Percentiles rank a stretch among this genome's conserved stretches.
These are phyloP conservation scores for Cystobasidium slooffiae DNA, from an alignment of 1,284 basidiomycete genomes.

Conservation along the genomic window DNA sequence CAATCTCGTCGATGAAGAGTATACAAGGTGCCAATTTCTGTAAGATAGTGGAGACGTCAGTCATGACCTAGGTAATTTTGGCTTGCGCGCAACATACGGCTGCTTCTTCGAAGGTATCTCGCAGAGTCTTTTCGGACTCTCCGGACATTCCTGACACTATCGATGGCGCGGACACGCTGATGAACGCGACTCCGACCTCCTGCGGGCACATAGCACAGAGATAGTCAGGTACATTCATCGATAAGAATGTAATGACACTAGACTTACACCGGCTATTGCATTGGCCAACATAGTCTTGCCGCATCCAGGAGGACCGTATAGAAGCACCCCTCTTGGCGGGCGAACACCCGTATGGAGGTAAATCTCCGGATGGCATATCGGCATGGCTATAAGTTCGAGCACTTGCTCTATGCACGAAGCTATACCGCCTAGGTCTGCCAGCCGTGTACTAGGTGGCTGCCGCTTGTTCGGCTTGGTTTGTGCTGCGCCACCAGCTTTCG, in stretches of 20 bases:
- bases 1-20: slow-evolving; percentile 95
- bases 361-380: slow-evolving; percentile 91
- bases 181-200: slow-evolving; percentile 91
- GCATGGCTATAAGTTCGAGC: slow-evolving; percentile 93
- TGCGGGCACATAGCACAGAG: slow-evolving; percentile 53
- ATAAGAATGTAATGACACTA: slow-evolving; percentile 45
- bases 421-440: slow-evolving; percentile 87
- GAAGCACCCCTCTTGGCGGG: slow-evolving; percentile 87
- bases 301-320: slow-evolving; percentile 95
- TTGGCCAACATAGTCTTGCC: slow-evolving; percentile 92
- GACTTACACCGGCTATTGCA: slow-evolving; percentile 84
- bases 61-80: not conserved
- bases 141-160: slow-evolving; percentile 98
- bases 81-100: slow-evolving; percentile 64
- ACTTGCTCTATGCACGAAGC: slow-evolving; percentile 86
- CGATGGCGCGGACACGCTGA: slow-evolving; percentile 88
- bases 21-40: slow-evolving; percentile 86
- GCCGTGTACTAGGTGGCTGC: slow-evolving; percentile 67
- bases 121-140: slow-evolving; percentile 91
- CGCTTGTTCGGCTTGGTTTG: slow-evolving; percentile 30
- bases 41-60: not conserved
- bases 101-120: slow-evolving; percentile 95
- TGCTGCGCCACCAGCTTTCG: slow-evolving; percentile 17
- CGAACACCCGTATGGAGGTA: slow-evolving; percentile 91
- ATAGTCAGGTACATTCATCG: not conserved